Percentiles rank a stretch among this genome's conserved stretches.
phyloP scores from a whole-genome alignment of 768 basidiomycete species.

The Tremella mesenterica region DNA sequence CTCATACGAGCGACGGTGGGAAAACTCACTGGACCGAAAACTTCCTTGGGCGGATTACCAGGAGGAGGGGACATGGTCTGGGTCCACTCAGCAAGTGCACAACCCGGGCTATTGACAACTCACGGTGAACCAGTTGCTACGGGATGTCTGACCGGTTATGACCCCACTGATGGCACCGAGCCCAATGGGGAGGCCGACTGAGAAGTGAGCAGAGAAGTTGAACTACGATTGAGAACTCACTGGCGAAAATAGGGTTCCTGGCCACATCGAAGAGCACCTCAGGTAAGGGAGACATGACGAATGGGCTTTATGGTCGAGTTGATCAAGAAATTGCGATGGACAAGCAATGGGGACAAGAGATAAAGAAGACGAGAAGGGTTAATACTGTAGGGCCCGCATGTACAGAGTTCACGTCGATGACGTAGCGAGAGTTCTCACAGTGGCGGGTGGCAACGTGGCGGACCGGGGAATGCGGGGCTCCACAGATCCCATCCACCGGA shows the following conservation, averaged over 20 bases:
- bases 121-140: constrained; percentile 57
- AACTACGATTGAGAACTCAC: constrained; percentile 8
- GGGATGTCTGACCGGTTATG: constrained; percentile 49
- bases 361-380: no score
- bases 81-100: neutral
- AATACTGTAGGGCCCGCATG: no score
- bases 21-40: constrained; percentile 60
- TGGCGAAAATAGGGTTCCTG: constrained; percentile 53
- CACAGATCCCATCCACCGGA: no score
- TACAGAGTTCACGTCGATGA: no score
- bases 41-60: constrained; percentile 51
- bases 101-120: constrained; percentile 11
- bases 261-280: constrained; percentile 53
- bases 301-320: no score
- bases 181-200: constrained; percentile 54
- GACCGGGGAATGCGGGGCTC: no score
- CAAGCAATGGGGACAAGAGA: no score
- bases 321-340: no score
- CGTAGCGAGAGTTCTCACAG: no score
- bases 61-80: constrained; percentile 53
- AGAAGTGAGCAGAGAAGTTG: neutral
- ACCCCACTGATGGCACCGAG: constrained; percentile 53
- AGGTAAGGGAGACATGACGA: constrained; percentile 48
- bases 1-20: constrained; percentile 35
- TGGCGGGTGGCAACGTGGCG: no score